phyloP scores from a whole-genome alignment of 2,329 filamentous ascomycete genomes.

The Xylariaceae sp. region DNA sequence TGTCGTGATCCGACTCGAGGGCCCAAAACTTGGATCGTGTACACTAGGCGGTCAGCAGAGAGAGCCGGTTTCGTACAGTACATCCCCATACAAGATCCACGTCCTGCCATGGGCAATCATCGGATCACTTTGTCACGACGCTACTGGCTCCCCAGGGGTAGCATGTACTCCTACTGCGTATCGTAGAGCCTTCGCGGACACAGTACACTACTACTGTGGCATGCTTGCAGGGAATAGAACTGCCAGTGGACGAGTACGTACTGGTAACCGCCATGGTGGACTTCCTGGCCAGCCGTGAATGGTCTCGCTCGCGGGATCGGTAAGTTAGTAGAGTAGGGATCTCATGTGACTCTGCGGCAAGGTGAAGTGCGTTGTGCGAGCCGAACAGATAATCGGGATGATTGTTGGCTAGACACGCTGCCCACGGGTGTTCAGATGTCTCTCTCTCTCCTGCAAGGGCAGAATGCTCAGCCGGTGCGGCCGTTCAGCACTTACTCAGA shows the following conservation, averaged over 20 bases:
- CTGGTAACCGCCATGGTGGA: background rate
- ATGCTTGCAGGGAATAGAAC: background rate
- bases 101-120: background rate
- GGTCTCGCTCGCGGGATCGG: background rate
- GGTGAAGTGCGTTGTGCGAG: background rate
- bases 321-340: background rate
- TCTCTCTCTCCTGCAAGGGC: background rate
- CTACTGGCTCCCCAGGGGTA: constrained; percentile 4
- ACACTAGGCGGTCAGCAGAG: constrained; percentile 11
- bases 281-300: background rate
- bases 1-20: constrained; percentile 3
- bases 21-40: background rate
- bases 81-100: constrained; percentile 3
- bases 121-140: constrained; percentile 4
- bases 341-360: background rate
- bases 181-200: background rate
- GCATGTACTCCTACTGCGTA: no score
- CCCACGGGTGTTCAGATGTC: background rate
- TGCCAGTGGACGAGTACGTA: background rate
- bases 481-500: no score
- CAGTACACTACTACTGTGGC: background rate
- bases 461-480: background rate
- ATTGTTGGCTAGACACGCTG: background rate
- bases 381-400: background rate
- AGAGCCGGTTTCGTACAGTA: constrained; percentile 7